Conservation (phyloP, 495 filamentous ascomycete genomes). For the Ascobolus immersus region DNA sequence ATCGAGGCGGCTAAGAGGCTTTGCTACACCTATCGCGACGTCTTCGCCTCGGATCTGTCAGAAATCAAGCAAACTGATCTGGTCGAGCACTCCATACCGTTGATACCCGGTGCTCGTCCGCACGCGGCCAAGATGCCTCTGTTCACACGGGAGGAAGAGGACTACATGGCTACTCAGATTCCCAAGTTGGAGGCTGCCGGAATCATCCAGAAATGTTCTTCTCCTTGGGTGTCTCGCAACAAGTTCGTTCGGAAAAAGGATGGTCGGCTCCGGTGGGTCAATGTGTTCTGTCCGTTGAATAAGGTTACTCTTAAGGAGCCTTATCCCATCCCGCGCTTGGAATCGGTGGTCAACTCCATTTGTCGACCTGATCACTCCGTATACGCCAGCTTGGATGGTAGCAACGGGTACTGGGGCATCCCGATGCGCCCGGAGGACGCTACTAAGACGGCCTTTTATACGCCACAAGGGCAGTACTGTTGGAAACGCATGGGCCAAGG, state of each 20-base stretch:
- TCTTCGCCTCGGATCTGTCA: neutral
- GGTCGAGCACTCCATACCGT: neutral
- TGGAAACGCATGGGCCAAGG: slow-evolving; percentile 2
- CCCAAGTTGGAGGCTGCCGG: neutral
- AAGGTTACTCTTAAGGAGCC: neutral
- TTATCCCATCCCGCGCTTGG: neutral
- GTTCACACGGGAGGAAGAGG: neutral
- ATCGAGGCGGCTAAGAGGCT: neutral
- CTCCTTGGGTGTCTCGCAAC: neutral
- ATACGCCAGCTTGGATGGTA: neutral
- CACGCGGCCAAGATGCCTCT: neutral
- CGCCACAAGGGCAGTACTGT: neutral
- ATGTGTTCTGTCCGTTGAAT: neutral
- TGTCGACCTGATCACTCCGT: neutral
- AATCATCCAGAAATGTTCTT: neutral
- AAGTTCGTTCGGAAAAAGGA: neutral
- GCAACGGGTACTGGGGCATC: neutral
- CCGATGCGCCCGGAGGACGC: neutral
- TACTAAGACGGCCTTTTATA: neutral
- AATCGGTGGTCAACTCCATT: neutral
- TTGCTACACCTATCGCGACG: neutral
- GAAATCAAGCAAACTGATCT: neutral
- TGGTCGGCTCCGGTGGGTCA: neutral
- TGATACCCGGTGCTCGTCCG: neutral
- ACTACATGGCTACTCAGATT: neutral